These are phyloP conservation scores for Aspergillus ochraceus DNA, from an alignment of 2,329 filamentous ascomycete species.

Conservation along the genomic window DNA sequence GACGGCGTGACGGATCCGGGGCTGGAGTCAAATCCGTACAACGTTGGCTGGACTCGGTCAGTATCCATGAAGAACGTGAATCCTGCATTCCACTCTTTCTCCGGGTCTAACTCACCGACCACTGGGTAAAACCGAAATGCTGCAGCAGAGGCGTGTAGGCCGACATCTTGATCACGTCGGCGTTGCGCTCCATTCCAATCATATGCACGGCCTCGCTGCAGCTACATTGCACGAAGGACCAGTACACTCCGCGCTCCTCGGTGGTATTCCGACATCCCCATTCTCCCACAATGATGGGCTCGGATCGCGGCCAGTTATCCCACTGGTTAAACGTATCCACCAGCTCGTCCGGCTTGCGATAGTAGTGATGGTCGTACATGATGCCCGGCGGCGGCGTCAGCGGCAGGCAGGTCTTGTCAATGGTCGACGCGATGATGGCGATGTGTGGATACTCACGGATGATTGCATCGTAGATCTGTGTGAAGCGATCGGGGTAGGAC, in stretches of 20 bases:
- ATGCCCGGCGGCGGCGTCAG: slow-evolving; percentile 36
- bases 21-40: slow-evolving; percentile 32
- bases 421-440: slow-evolving; percentile 53
- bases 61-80: neutral
- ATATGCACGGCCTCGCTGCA: slow-evolving; percentile 66
- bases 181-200: slow-evolving; percentile 51
- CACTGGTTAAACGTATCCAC: slow-evolving; percentile 55
- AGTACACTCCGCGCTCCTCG: slow-evolving; percentile 18
- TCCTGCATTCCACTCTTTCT: too few relatives aligned
- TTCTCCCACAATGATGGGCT: slow-evolving; percentile 34
- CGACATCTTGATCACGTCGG: slow-evolving; percentile 37
- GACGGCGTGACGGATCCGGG: slow-evolving; percentile 30
- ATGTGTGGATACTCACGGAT: slow-evolving; percentile 56
- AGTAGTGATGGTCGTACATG: slow-evolving; percentile 53
- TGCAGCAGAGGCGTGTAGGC: slow-evolving; percentile 39
- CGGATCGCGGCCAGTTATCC: slow-evolving; percentile 49
- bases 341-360: slow-evolving; percentile 52
- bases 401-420: slow-evolving; percentile 29
- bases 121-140: slow-evolving; percentile 34
- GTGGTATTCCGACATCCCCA: slow-evolving; percentile 29
- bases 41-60: slow-evolving; percentile 25
- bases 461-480: slow-evolving; percentile 60
- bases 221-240: slow-evolving; percentile 45
- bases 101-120: slow-evolving; percentile 29
- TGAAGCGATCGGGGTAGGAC: slow-evolving; percentile 58